phyloP scores from a whole-genome alignment of 2,329 filamentous ascomycete species.

The Paraphaeosphaeria sporulosa region DNA sequence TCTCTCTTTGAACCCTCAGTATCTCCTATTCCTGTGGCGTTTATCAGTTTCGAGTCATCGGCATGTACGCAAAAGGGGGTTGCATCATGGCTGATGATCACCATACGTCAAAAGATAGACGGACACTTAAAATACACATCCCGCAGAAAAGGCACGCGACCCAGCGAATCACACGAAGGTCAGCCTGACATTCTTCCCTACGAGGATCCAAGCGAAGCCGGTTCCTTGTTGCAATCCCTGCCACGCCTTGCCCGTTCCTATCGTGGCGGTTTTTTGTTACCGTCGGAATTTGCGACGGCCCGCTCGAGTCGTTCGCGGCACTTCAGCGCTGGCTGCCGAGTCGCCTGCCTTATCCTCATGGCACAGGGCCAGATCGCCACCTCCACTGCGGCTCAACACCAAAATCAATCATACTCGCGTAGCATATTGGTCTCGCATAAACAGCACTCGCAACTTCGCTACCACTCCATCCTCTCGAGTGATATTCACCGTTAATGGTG shows the following conservation, averaged over 20 bases:
- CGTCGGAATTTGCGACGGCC: slow-evolving; percentile 3
- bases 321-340: neutral
- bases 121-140: neutral
- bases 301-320: slow-evolving; percentile 5
- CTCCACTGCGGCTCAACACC: neutral
- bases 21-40: neutral
- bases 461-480: neutral
- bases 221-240: slow-evolving; percentile 9
- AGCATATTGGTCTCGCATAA: neutral
- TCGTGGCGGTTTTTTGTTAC: neutral
- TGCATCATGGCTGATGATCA: slow-evolving; percentile 7
- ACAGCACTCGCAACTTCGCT: neutral
- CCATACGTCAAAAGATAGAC: neutral
- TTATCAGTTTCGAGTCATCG: neutral
- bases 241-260: slow-evolving; percentile 12
- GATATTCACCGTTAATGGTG: neutral
- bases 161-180: neutral
- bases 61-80: slow-evolving; percentile 6
- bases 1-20: neutral
- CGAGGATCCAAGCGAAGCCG: neutral
- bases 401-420: neutral
- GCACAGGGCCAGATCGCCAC: neutral
- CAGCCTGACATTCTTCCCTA: neutral
- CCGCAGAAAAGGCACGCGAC: neutral
- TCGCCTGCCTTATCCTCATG: neutral